phyloP scores from a whole-genome alignment of 176 grass and related monocot species.

The Typha latifolia region DNA sequence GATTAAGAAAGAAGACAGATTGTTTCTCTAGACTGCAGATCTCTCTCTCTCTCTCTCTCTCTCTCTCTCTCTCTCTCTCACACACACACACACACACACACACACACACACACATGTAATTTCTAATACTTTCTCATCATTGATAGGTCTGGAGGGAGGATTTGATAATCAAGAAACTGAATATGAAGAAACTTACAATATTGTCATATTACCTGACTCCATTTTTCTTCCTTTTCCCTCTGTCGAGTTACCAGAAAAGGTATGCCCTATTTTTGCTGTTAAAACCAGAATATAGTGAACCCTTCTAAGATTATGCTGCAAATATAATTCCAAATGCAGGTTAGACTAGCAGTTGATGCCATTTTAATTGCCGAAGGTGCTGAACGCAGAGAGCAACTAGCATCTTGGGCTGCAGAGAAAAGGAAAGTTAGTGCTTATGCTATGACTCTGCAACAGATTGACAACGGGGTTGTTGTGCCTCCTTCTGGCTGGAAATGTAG shows the following conservation, averaged over 20 bases:
- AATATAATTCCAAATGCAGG: slow-evolving; percentile 29
- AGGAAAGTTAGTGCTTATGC: slow-evolving; percentile 73
- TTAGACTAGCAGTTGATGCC: slow-evolving; percentile 81
- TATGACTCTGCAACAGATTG: slow-evolving; percentile 73
- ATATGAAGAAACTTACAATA: slow-evolving; percentile 60
- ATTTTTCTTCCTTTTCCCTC: slow-evolving; percentile 79
- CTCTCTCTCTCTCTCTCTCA: too few species aligned
- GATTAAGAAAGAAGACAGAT: too few species aligned
- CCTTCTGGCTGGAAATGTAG: slow-evolving; percentile 90
- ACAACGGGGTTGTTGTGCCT: slow-evolving; percentile 74
- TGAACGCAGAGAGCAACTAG: slow-evolving; percentile 69
- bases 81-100: not conserved
- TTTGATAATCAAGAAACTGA: slow-evolving; percentile 85
- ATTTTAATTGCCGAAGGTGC: slow-evolving; percentile 79
- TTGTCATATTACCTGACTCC: slow-evolving; percentile 82
- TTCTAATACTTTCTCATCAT: slow-evolving; percentile 9
- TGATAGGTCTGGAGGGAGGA: slow-evolving; percentile 84
- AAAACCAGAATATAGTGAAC: not conserved
- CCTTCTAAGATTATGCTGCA: slow-evolving; percentile 12
- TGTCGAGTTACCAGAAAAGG: slow-evolving; percentile 96
- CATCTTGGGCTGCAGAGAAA: slow-evolving; percentile 88
- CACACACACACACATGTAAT: not conserved
- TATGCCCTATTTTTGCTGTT: slow-evolving; percentile 16
- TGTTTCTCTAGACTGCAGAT: too few species aligned
- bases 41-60: too few species aligned